These are phyloP conservation scores for Larix kaempferi DNA, from an alignment of 75 land plant genomes.

Conservation along the genomic window DNA sequence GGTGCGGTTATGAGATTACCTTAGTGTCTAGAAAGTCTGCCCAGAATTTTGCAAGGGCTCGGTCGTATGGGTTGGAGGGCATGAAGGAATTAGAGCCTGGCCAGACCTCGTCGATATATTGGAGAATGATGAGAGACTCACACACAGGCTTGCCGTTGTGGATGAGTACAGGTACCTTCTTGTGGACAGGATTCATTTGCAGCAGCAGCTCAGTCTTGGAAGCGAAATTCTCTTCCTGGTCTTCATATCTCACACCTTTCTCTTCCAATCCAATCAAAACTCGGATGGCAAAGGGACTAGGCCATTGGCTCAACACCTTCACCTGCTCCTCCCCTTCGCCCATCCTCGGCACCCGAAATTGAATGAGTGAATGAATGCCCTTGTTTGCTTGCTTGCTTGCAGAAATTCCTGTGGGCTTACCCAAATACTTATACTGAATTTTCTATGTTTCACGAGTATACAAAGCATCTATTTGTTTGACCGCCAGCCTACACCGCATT, in stretches of 20 bases:
- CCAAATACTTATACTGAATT: too few relatives aligned
- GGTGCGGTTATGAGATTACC: background rate
- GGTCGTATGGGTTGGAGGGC: slow-evolving; percentile 12
- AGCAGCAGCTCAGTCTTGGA: background rate
- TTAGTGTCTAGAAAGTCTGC: slow-evolving; percentile 21
- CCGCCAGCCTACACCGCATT: too few relatives aligned
- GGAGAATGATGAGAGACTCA: slow-evolving; percentile 36
- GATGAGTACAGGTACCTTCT: background rate
- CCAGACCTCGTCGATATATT: slow-evolving; percentile 42
- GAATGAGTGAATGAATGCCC: too few relatives aligned
- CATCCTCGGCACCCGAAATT: too few relatives aligned
- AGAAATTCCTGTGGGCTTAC: too few relatives aligned
- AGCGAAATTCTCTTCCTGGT: background rate
- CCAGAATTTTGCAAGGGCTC: slow-evolving; percentile 18
- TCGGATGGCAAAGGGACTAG: background rate
- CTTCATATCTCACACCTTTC: background rate
- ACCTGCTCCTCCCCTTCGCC: background rate
- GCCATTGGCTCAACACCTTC: background rate
- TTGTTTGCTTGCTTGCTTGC: too few relatives aligned
- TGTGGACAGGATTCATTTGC: background rate
- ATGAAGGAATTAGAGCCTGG: background rate
- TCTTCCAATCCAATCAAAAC: background rate
- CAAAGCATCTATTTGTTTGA: too few relatives aligned
- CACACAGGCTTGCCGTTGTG: background rate
- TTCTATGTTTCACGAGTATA: too few relatives aligned